Percentiles rank a stretch among this genome's conserved stretches.
Evolutionary conservation across 1,139 yeast species (phyloP).

Genomic region (Geotrichum carabidarum): DNA sequence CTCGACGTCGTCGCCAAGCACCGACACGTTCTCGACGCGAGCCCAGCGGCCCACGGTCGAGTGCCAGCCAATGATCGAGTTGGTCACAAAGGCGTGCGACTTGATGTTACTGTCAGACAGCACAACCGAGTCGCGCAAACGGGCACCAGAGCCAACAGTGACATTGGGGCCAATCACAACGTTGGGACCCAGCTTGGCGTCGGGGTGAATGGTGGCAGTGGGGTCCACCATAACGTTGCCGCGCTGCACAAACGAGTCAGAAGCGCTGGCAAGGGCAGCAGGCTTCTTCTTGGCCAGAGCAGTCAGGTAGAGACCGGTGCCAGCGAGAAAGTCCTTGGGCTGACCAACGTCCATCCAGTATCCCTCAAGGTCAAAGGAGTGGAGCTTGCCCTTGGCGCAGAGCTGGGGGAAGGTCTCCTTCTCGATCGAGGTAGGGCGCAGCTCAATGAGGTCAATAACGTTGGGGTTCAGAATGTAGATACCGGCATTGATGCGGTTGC

Average conservation of each 20-base stretch:
- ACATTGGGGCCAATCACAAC: slow-evolving; percentile 98
- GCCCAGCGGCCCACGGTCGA: slow-evolving; percentile 99
- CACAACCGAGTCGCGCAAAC: slow-evolving; percentile 92
- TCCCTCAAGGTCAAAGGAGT: slow-evolving; percentile 96
- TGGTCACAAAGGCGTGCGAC: slow-evolving; percentile 97
- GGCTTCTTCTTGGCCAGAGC: slow-evolving; percentile 79
- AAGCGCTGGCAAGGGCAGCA: slow-evolving; percentile 55
- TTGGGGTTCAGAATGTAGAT: slow-evolving; percentile 93
- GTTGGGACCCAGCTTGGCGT: slow-evolving; percentile 96
- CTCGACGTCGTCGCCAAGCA: slow-evolving; percentile 97
- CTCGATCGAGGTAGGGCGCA: slow-evolving; percentile 98
- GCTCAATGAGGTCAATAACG: slow-evolving; percentile 91
- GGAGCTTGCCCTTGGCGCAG: slow-evolving; percentile 82
- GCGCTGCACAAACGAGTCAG: slow-evolving; percentile 68
- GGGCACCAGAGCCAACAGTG: slow-evolving; percentile 95
- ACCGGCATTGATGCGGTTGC: slow-evolving; percentile 97
- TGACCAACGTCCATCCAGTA: slow-evolving; percentile 99
- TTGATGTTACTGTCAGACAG: slow-evolving; percentile 86
- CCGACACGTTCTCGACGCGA: slow-evolving; percentile 96
- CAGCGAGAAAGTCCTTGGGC: slow-evolving; percentile 98
- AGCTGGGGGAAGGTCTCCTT: slow-evolving; percentile 98
- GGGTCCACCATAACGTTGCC: slow-evolving; percentile 97
- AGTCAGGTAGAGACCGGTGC: slow-evolving; percentile 87
- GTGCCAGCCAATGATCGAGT: slow-evolving; percentile 98
- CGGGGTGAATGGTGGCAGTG: slow-evolving; percentile 85